Evolutionary conservation across 768 basidiomycete genomes (phyloP).

Genomic region (Cyclocybe aegerita): DNA sequence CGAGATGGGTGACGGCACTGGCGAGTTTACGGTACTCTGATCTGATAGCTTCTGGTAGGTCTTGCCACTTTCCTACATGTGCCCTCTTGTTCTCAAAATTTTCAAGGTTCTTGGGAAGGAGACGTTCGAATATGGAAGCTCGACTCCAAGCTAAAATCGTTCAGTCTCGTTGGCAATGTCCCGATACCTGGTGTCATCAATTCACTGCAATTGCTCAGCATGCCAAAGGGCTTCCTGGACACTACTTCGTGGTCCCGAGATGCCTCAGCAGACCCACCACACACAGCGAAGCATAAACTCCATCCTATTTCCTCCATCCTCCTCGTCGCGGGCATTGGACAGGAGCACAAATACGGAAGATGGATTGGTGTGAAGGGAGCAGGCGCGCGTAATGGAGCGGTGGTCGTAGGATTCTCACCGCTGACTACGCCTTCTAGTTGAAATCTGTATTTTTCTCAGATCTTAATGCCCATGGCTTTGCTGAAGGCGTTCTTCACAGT

Average conservation of each 20-base stretch:
- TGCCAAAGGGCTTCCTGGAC: conserved; percentile 47
- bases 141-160: conserved; percentile 74
- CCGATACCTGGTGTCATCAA: conserved; percentile 82
- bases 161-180: conserved; percentile 64
- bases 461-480: too few species aligned
- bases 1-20: conserved; percentile 90
- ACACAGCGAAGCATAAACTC: conserved; percentile 10
- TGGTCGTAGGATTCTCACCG: conserved; percentile 39
- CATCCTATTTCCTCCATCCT: conserved; percentile 37
- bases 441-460: too few species aligned
- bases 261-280: not conserved
- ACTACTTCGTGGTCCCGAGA: conserved; percentile 32
- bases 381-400: conserved; percentile 70
- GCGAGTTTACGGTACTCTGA: conserved; percentile 87
- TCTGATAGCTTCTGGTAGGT: conserved; percentile 82
- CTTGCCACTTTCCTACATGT: not conserved
- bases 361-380: conserved; percentile 77
- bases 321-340: conserved; percentile 78
- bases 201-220: conserved; percentile 77
- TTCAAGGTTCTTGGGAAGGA: conserved; percentile 91
- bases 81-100: conserved; percentile 3
- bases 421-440: too few species aligned
- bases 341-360: conserved; percentile 87
- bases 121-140: conserved; percentile 89
- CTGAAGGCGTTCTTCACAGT: too few species aligned